These are phyloP conservation scores for Breviolum minutum DNA, from an alignment of 73 alveolate species.

Conservation along the genomic window DNA sequence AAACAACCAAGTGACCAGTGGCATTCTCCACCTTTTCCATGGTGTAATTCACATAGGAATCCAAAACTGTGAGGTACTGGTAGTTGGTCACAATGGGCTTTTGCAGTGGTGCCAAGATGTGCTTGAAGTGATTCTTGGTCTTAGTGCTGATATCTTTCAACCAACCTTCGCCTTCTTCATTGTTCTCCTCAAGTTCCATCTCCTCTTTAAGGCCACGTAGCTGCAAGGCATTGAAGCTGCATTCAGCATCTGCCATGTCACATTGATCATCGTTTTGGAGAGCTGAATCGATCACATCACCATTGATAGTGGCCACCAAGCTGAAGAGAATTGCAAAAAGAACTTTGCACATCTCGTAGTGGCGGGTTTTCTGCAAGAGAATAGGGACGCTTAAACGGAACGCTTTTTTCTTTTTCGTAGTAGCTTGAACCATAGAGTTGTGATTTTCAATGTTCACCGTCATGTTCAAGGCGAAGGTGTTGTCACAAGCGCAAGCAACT, in stretches of 20 bases:
- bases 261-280: background rate
- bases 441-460: no score
- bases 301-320: background rate
- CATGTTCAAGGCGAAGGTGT: no score
- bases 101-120: slow-evolving; percentile 76
- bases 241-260: background rate
- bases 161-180: background rate
- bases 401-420: slow-evolving; percentile 22
- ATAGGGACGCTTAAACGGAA: background rate
- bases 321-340: background rate
- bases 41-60: slow-evolving; percentile 1
- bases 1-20: slow-evolving; percentile 49
- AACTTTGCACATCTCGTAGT: background rate
- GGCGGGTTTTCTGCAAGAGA: background rate
- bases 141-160: slow-evolving; percentile 54
- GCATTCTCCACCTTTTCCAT: slow-evolving; percentile 73
- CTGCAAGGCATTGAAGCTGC: slow-evolving; percentile 26
- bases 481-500: no score
- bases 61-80: slow-evolving; percentile 33
- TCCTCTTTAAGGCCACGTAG: background rate
- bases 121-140: slow-evolving; percentile 40
- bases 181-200: background rate
- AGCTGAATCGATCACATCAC: background rate
- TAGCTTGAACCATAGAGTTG: slow-evolving; percentile 16
- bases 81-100: slow-evolving; percentile 85